Evolutionary conservation across 208 protist species (phyloP).

Genomic region (Leishmania major): DNA sequence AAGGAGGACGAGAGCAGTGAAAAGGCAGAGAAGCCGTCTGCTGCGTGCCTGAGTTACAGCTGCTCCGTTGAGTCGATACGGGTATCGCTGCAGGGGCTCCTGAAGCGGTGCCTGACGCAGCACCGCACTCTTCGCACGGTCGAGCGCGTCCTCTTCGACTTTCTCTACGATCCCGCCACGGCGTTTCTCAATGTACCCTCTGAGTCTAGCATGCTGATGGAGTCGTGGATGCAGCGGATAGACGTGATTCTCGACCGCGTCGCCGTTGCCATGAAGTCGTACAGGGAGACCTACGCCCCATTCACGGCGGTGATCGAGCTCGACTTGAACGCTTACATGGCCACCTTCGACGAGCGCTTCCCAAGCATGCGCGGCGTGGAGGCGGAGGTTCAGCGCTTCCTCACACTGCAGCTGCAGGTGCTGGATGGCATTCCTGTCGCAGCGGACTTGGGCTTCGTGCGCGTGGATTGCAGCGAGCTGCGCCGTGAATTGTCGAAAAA

Average conservation of each 20-base stretch:
- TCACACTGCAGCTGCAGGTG: constrained; percentile 60
- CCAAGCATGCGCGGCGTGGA: constrained; percentile 72
- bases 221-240: constrained; percentile 60
- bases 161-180: constrained; percentile 87
- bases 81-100: constrained; percentile 57
- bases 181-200: constrained; percentile 68
- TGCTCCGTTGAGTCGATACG: constrained; percentile 63
- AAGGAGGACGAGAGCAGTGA: not conserved
- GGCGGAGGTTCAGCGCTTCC: constrained; percentile 75
- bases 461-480: constrained; percentile 80
- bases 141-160: constrained; percentile 89
- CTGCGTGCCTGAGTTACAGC: constrained; percentile 53
- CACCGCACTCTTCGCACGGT: constrained; percentile 89
- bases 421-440: constrained; percentile 61
- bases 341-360: constrained; percentile 72
- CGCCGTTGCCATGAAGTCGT: constrained; percentile 57
- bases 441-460: constrained; percentile 78
- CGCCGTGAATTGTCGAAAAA: constrained; percentile 73
- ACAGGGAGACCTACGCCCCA: constrained; percentile 69
- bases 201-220: constrained; percentile 50
- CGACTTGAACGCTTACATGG: constrained; percentile 74
- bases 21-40: not conserved
- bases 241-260: constrained; percentile 56
- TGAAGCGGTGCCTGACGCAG: constrained; percentile 73
- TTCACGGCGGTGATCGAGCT: constrained; percentile 81